Conservation (phyloP, 352 stramenopile genomes). For the Phytophthora crassamura region DNA sequence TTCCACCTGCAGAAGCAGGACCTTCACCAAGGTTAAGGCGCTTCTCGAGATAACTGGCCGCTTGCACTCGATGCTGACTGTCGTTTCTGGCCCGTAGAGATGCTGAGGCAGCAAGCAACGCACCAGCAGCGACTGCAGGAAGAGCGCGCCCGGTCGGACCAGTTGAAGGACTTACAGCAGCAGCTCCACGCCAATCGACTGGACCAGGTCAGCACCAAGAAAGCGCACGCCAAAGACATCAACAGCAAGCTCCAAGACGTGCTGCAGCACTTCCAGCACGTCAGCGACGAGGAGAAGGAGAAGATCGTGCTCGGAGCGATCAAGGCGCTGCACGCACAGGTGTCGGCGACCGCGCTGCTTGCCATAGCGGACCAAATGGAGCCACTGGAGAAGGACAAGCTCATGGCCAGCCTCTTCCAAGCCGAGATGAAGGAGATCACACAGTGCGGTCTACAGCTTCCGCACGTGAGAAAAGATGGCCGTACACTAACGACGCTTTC, state of each 20-base stretch:
- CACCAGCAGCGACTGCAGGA: slow-evolving; percentile 45
- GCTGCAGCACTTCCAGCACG: slow-evolving; percentile 66
- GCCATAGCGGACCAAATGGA: slow-evolving; percentile 62
- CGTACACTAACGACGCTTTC: slow-evolving; percentile 3
- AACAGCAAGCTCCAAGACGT: slow-evolving; percentile 56
- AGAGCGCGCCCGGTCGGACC: slow-evolving; percentile 41
- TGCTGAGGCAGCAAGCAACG: slow-evolving; percentile 37
- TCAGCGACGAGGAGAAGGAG: slow-evolving; percentile 65
- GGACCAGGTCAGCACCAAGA: slow-evolving; percentile 61
- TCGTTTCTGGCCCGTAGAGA: slow-evolving; percentile 33
- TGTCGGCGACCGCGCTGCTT: slow-evolving; percentile 56
- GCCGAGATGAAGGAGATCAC: slow-evolving; percentile 63
- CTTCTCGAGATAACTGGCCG: background rate
- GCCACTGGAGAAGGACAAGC: slow-evolving; percentile 62
- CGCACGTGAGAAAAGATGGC: background rate
- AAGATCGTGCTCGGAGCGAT: slow-evolving; percentile 58
- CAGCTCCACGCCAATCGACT: slow-evolving; percentile 56
- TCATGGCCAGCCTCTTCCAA: slow-evolving; percentile 57
- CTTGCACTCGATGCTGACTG: too few relatives aligned
- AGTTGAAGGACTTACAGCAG: slow-evolving; percentile 58
- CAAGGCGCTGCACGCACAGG: slow-evolving; percentile 49
- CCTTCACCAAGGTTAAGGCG: slow-evolving; percentile 49
- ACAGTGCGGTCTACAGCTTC: slow-evolving; percentile 37
- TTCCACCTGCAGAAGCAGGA: slow-evolving; percentile 54
- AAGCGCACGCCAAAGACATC: slow-evolving; percentile 52